Conservation (phyloP, 2,329 filamentous ascomycete genomes). For the Ophiostoma sp. region DNA sequence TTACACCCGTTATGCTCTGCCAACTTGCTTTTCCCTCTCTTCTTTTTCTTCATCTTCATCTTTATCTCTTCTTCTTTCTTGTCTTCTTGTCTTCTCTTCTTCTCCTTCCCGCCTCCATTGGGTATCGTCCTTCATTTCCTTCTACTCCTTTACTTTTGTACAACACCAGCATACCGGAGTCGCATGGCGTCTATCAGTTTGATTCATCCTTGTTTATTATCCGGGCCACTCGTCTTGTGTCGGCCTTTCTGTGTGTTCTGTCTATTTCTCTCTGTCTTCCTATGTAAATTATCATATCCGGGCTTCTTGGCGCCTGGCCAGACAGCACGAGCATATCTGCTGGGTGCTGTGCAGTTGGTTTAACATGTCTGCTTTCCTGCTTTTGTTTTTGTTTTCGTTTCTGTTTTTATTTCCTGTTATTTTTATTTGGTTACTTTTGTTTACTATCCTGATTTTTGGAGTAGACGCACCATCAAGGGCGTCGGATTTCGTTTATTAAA, state of each 20-base stretch:
- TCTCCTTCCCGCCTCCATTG: background rate
- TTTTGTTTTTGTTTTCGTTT: background rate
- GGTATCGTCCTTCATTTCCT: background rate
- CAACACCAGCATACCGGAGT: slow-evolving; percentile 20
- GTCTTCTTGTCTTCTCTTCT: background rate
- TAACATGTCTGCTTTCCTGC: background rate
- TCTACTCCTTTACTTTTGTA: background rate
- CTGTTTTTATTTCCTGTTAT: background rate
- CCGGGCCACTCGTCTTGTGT: background rate
- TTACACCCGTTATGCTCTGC: slow-evolving; percentile 1
- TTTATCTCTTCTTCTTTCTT: background rate
- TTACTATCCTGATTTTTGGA: background rate
- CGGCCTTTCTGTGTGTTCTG: background rate
- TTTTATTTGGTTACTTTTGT: slow-evolving; percentile 3
- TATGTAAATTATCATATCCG: background rate
- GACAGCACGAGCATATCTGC: background rate
- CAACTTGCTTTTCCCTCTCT: background rate
- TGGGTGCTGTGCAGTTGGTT: background rate
- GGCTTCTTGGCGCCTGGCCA: background rate
- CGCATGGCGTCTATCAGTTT: slow-evolving; percentile 1
- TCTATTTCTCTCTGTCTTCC: background rate
- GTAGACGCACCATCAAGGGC: background rate
- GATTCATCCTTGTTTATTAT: background rate
- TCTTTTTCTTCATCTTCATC: background rate
- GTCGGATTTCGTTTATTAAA: background rate